A percentile compares a stretch with the other conserved stretches of the same genome.
These are phyloP conservation scores for Silene uniflora DNA, from an alignment of 148 eudicot genomes.

Conservation along the genomic window DNA sequence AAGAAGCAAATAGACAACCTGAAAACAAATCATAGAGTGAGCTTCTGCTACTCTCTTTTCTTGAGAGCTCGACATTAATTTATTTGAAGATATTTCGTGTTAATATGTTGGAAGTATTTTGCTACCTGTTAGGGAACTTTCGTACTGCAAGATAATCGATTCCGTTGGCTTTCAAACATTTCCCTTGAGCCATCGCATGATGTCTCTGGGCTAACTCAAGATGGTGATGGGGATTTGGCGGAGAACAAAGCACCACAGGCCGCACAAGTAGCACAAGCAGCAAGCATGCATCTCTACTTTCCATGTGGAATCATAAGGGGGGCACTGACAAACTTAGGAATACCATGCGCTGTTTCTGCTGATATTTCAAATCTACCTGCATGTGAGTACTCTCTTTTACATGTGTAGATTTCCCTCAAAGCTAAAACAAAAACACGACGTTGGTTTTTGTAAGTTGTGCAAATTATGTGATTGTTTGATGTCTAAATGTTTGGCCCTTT, in stretches of 20 bases:
- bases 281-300: slow-evolving; percentile 94
- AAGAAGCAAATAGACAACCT: slow-evolving; percentile 98
- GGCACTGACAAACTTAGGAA: slow-evolving; percentile 94
- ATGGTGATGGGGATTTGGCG: slow-evolving; percentile 44
- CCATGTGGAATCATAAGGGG: slow-evolving; percentile 99
- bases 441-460: slow-evolving; percentile 1
- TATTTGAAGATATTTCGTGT: not conserved
- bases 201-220: slow-evolving; percentile 44
- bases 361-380: slow-evolving; percentile 97
- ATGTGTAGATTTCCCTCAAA: not conserved
- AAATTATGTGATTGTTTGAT: not conserved
- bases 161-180: slow-evolving; percentile 82
- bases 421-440: too few species aligned
- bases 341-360: slow-evolving; percentile 98
- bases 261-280: slow-evolving; percentile 62
- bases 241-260: slow-evolving; percentile 73
- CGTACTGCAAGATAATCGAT: slow-evolving; percentile 89
- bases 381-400: slow-evolving; percentile 47
- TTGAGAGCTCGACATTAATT: slow-evolving; percentile 5
- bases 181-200: slow-evolving; percentile 59
- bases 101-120: slow-evolving; percentile 10
- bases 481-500: not conserved
- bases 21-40: slow-evolving; percentile 92
- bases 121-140: slow-evolving; percentile 67
- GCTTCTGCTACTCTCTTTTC: slow-evolving; percentile 15